Base-by-base conservation (phyloP, 768 basidiomycete species). In the Pleurotus eryngii region DNA sequence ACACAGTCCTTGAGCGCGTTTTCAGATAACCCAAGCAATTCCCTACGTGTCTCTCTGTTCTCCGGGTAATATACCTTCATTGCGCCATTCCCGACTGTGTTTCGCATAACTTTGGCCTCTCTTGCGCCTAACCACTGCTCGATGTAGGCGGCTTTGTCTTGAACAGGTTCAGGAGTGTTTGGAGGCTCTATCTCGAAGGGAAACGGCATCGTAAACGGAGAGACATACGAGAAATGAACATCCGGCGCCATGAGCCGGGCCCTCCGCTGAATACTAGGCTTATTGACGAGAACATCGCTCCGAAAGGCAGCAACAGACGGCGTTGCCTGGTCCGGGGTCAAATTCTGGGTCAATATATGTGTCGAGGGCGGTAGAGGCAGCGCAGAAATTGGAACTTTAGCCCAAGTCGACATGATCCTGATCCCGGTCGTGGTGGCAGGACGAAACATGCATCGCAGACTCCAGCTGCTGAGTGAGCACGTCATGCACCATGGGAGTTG, bases 131-230 rank as follows among this genome's bases (percentile, higher is more conserved):
- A 79, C 87, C 92, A 95, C 61, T 80, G 75, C 69, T 95, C 95
- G 24, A 95, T 82, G 63, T 86, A 81, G 3, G 74, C 78, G 0
- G 73, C 78, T 64, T 85, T 81, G 67, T 86, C 83, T n/a, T 76
- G 69, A 6, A 67, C 68, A 1, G 70, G 72, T 15, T 79, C 75
- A n/a, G 80, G 69, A 43, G 79, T 76, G 30, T 75, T 75, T 12
- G 79, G 82, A 0, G 81, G 75, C 49, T 79, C 73, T 22, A 96
- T 84, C 30, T 84, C 75, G 69, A 89, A 93, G 0, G 95, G 96
- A 70, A 97, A 98, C 2, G 86, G 74, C 0, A 89, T 59, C 7
- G 93, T 92, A 60, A 92, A 81, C 0, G 96, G 95, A 3, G 90
- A 80, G 55, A 92, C 86, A 66, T 86, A 85, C n/a, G 88, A 81